Conservation (phyloP, 192 early-diverging fungal genomes). For the Rhizophlyctis rosea region DNA sequence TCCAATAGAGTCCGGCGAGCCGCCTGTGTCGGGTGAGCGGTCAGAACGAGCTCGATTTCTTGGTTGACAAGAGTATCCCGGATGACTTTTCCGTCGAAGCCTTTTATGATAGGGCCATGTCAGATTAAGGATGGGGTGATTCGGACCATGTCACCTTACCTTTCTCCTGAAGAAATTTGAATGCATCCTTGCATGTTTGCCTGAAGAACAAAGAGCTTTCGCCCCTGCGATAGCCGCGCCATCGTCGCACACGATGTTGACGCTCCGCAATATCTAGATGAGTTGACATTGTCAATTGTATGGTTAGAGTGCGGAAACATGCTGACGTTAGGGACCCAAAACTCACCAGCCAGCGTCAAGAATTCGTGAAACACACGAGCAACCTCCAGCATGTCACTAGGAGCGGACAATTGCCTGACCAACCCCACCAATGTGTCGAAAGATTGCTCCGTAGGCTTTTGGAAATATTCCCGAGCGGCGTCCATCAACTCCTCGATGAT, state of each 20-base stretch:
- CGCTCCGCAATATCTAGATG: conserved; percentile 33
- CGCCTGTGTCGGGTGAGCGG: conserved; percentile 36
- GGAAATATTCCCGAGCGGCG: conserved; percentile 21
- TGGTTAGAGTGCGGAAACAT: too few species aligned
- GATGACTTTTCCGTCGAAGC: conserved; percentile 24
- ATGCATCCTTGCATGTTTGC: conserved; percentile 33
- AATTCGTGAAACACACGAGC: conserved; percentile 32
- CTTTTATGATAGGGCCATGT: conserved; percentile 4
- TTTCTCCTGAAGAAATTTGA: conserved; percentile 19
- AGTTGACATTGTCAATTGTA: background rate
- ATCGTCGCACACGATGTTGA: conserved; percentile 32
- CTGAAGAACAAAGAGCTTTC: conserved; percentile 25
- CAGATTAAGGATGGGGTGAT: background rate
- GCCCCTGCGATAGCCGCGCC: conserved; percentile 36
- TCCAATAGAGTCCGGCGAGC: conserved; percentile 28
- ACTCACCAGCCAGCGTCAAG: conserved; percentile 24
- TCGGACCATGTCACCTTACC: too few species aligned
- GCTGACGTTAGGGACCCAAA: too few species aligned
- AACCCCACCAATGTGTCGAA: conserved; percentile 19
- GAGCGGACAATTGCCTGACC: conserved; percentile 4
- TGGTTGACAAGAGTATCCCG: conserved; percentile 27
- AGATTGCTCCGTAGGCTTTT: conserved; percentile 13
- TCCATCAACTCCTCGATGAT: conserved; percentile 20
- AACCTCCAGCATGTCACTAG: conserved; percentile 24
- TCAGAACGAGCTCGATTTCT: conserved; percentile 27